phyloP scores from a whole-genome alignment of 495 filamentous ascomycete species.

The Trichocladium uniseriatum region DNA sequence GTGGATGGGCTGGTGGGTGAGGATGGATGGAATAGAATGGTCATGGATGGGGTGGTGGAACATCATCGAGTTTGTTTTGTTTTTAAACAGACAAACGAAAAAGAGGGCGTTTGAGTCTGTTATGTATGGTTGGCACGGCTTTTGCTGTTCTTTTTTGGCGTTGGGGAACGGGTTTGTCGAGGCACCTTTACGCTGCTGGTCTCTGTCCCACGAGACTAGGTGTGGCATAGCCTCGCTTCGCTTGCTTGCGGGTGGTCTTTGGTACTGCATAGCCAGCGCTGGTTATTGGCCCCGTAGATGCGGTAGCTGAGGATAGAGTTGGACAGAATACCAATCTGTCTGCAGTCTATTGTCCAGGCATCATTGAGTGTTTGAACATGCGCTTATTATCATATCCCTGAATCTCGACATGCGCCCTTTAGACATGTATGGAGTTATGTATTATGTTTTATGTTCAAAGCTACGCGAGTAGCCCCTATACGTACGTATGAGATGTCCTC shows the following conservation, averaged over 20 bases:
- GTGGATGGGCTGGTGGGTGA: not conserved
- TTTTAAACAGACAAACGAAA: not conserved
- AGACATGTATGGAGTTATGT: too few relatives aligned
- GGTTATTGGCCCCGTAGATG: not conserved
- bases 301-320: not conserved
- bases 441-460: too few relatives aligned
- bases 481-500: too few relatives aligned
- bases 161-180: not conserved
- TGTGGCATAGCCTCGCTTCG: too few relatives aligned
- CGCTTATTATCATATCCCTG: too few relatives aligned
- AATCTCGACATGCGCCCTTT: too few relatives aligned
- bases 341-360: too few relatives aligned
- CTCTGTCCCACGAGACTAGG: not conserved
- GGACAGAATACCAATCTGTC: not conserved
- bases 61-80: not conserved
- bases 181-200: not conserved
- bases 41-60: not conserved
- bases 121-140: not conserved
- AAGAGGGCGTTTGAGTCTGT: not conserved
- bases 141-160: not conserved
- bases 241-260: not conserved
- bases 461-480: too few relatives aligned
- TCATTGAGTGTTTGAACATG: too few relatives aligned
- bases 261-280: not conserved
- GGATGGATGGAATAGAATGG: not conserved